These are phyloP conservation scores for Panaeolus papilionaceus DNA, from an alignment of 768 basidiomycete species.

Conservation along the genomic window DNA sequence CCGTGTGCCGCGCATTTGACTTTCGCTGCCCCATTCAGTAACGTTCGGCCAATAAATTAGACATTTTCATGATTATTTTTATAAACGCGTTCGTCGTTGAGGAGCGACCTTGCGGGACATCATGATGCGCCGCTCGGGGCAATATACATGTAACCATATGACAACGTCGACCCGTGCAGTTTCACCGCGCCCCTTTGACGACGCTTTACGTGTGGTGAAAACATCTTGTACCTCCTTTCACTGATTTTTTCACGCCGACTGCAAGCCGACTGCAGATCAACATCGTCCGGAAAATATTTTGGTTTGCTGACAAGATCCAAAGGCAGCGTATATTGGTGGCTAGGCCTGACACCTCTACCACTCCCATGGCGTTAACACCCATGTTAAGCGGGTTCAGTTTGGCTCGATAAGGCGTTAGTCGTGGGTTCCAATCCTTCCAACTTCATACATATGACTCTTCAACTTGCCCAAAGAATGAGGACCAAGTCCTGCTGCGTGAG, in stretches of 20 bases:
- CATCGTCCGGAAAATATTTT: background rate
- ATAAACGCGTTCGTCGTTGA: background rate
- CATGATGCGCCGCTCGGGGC: background rate
- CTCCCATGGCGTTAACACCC: background rate
- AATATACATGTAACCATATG: background rate
- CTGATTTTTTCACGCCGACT: background rate
- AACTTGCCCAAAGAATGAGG: background rate
- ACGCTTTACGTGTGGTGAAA: background rate
- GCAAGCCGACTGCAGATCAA: background rate
- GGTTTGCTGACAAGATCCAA: background rate
- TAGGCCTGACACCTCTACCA: background rate
- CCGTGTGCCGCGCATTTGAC: constrained; percentile 12
- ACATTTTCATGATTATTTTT: constrained; percentile 3
- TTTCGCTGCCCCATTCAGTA: constrained; percentile 11
- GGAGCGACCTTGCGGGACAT: constrained; percentile 8
- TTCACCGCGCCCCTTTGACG: constrained; percentile 9
- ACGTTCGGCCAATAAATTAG: constrained; percentile 9
- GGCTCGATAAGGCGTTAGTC: background rate
- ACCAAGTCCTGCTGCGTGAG: background rate
- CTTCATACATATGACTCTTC: constrained; percentile 7
- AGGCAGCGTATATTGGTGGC: background rate
- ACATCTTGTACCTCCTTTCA: background rate
- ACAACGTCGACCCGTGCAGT: background rate
- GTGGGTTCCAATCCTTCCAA: constrained; percentile 1
- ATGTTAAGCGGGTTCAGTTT: background rate